Conservation (phyloP, 2,329 filamentous ascomycete species). For the Colletotrichum noveboracense region DNA sequence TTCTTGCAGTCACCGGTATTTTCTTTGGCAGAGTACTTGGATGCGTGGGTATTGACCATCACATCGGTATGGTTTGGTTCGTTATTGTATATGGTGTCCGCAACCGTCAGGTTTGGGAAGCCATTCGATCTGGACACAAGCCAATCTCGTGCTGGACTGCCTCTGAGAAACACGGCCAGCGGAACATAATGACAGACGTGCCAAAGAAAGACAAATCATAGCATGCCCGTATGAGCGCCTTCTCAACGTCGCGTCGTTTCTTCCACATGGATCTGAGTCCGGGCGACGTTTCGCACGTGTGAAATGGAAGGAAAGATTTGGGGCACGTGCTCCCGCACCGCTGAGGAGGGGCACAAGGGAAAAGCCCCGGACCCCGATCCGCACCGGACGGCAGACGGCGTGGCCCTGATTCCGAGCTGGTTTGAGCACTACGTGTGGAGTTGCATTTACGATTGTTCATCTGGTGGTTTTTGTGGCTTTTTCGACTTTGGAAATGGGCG, state of each 20-base stretch:
- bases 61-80: not conserved
- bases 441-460: not conserved
- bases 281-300: constrained; percentile 13
- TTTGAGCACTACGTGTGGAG: not conserved
- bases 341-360: not conserved
- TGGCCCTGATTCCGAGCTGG: not conserved
- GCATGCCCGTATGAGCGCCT: not conserved
- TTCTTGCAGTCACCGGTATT: not conserved
- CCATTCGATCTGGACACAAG: not conserved
- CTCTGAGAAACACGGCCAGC: not conserved
- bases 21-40: not conserved
- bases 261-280: not conserved
- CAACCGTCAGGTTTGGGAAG: not conserved
- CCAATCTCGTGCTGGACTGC: not conserved
- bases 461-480: not conserved
- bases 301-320: not conserved
- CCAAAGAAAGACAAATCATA: not conserved
- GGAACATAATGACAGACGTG: not conserved
- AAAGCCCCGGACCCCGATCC: not conserved
- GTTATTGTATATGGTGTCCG: not conserved
- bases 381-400: not conserved
- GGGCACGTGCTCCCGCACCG: constrained; percentile 1
- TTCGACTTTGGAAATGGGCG: not conserved
- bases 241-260: not conserved
- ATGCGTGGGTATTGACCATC: not conserved